These are phyloP conservation scores for Pleurotus djamor DNA, from an alignment of 768 basidiomycete genomes.

Conservation along the genomic window DNA sequence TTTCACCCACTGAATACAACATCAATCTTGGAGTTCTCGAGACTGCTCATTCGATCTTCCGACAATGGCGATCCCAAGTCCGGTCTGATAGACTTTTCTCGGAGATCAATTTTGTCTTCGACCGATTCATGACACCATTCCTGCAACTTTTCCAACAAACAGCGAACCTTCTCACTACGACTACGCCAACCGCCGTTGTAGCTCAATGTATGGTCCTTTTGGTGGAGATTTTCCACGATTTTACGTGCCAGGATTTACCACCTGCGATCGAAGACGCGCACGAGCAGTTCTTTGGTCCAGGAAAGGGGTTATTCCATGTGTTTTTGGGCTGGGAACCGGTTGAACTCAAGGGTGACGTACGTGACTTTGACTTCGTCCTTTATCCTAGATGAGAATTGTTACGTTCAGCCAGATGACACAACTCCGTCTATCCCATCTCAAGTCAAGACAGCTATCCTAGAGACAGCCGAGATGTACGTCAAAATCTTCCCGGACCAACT, in stretches of 20 bases:
- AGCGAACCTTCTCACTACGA: constrained; percentile 41
- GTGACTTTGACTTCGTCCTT: constrained; percentile 21
- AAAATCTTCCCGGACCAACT: constrained; percentile 83
- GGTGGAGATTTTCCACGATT: constrained; percentile 88
- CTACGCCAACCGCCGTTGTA: constrained; percentile 44
- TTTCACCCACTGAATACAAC: constrained; percentile 79
- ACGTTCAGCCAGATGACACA: constrained; percentile 70
- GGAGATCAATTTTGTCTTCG: constrained; percentile 89
- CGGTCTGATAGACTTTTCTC: constrained; percentile 84
- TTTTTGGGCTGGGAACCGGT: constrained; percentile 81
- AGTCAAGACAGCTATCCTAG: constrained; percentile 87
- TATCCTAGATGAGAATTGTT: constrained; percentile 8
- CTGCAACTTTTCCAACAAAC: constrained; percentile 79
- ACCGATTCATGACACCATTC: constrained; percentile 81
- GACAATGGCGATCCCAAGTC: constrained; percentile 88
- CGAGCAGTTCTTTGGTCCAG: constrained; percentile 74
- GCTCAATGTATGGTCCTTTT: constrained; percentile 78
- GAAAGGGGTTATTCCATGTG: constrained; percentile 70
- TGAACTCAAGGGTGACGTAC: constrained; percentile 67
- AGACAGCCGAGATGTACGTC: constrained; percentile 87
- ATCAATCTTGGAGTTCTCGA: constrained; percentile 89
- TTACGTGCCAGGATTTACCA: constrained; percentile 94
- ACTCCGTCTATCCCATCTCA: constrained; percentile 85
- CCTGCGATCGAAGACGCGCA: constrained; percentile 91
- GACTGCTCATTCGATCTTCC: constrained; percentile 95